phyloP scores from a whole-genome alignment of 306 rosid genomes.

The Senna siamea region DNA sequence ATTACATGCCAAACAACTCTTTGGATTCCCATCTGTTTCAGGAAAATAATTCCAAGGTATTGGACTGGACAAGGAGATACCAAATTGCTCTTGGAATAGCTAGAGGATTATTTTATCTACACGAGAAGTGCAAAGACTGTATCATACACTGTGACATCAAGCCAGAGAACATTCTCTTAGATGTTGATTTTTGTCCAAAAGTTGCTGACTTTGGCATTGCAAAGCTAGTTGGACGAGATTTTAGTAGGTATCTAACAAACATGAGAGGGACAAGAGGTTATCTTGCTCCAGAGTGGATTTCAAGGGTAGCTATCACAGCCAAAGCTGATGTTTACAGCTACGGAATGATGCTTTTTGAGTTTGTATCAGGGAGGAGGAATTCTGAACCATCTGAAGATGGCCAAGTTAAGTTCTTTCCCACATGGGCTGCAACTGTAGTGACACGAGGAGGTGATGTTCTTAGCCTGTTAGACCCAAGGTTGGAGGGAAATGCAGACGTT shows the following conservation, averaged over 20 bases:
- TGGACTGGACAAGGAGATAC: slow-evolving; percentile 79
- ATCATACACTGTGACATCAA: slow-evolving; percentile 72
- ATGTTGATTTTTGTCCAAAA: slow-evolving; percentile 44
- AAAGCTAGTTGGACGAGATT: slow-evolving; percentile 58
- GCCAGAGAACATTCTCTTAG: slow-evolving; percentile 69
- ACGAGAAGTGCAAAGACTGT: slow-evolving; percentile 59
- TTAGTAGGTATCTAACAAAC: slow-evolving; percentile 56
- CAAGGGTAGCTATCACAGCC: slow-evolving; percentile 51
- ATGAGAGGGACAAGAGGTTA: slow-evolving; percentile 78
- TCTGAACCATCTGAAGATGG: slow-evolving; percentile 48
- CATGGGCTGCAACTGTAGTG: slow-evolving; percentile 41
- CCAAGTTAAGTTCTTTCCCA: slow-evolving; percentile 39
- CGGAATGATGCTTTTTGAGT: slow-evolving; percentile 63
- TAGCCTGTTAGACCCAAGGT: slow-evolving; percentile 41
- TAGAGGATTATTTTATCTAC: slow-evolving; percentile 60
- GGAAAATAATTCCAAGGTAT: slow-evolving; percentile 32
- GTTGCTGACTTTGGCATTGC: slow-evolving; percentile 69
- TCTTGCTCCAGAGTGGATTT: slow-evolving; percentile 75
- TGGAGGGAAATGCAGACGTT: slow-evolving; percentile 44
- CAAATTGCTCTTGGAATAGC: slow-evolving; percentile 61
- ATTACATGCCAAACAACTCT: slow-evolving; percentile 83
- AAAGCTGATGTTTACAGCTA: slow-evolving; percentile 61
- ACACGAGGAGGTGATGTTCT: slow-evolving; percentile 34
- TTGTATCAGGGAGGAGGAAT: slow-evolving; percentile 57
- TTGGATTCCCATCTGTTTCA: slow-evolving; percentile 61